Evolutionary conservation across 257 asterid genomes (phyloP).

Genomic region (Rhazya stricta): DNA sequence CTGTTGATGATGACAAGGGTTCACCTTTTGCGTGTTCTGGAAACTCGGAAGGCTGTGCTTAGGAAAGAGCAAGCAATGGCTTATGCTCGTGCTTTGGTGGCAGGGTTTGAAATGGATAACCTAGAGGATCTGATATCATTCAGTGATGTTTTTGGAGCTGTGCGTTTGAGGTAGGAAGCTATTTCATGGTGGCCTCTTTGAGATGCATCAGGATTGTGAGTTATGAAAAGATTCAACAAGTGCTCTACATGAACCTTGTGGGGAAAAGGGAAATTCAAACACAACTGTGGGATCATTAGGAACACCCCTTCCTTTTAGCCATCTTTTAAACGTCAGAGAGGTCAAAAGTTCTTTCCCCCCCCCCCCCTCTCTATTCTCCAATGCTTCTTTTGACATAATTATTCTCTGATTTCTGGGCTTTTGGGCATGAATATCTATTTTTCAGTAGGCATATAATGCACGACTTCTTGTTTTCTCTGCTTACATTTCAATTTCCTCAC

Average conservation of each 20-base stretch:
- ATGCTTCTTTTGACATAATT: neutral
- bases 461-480: neutral
- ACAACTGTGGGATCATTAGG: neutral
- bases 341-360: neutral
- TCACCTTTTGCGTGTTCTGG: slow-evolving; percentile 67
- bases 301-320: neutral
- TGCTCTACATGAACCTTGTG: neutral
- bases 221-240: neutral
- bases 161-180: slow-evolving; percentile 55
- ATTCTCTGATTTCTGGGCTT: neutral
- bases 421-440: neutral
- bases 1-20: slow-evolving; percentile 36
- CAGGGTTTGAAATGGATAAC: slow-evolving; percentile 60
- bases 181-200: neutral
- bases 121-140: slow-evolving; percentile 62
- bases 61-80: slow-evolving; percentile 92
- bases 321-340: no score
- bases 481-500: neutral
- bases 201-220: neutral
- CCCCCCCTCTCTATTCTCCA: neutral
- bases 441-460: neutral
- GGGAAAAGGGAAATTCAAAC: neutral
- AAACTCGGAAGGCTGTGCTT: slow-evolving; percentile 65
- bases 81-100: slow-evolving; percentile 81
- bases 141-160: slow-evolving; percentile 74